Percentiles rank a stretch among this genome's conserved stretches.
phyloP scores from a whole-genome alignment of 495 filamentous ascomycete species.

The Podospora pseudoanserina region DNA sequence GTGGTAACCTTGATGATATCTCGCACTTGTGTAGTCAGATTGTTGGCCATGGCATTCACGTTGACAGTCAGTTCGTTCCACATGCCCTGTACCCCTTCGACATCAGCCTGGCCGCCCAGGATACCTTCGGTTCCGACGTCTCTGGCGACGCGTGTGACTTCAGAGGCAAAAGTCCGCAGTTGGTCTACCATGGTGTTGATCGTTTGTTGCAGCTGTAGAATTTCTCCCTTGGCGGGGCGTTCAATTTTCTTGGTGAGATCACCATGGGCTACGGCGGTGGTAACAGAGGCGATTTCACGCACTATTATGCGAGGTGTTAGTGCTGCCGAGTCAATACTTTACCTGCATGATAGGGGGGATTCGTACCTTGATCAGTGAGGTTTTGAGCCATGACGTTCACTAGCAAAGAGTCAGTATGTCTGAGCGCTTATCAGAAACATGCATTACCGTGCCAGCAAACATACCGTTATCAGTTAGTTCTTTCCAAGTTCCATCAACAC shows the following conservation, averaged over 20 bases:
- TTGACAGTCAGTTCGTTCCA: conserved; percentile 99
- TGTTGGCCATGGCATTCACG: conserved; percentile 98
- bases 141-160: conserved; percentile 92
- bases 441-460: conserved; percentile 12
- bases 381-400: conserved; percentile 96
- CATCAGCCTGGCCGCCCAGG: conserved; percentile 92
- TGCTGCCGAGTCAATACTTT: background rate
- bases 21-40: conserved; percentile 94
- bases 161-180: conserved; percentile 91
- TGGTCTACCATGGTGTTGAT: conserved; percentile 99
- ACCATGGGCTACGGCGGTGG: conserved; percentile 92
- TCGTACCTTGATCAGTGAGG: conserved; percentile 55
- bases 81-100: conserved; percentile 75
- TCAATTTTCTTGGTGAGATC: conserved; percentile 96
- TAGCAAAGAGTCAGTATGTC: conserved; percentile 35
- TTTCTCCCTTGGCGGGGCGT: conserved; percentile 90
- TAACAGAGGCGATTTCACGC: conserved; percentile 95
- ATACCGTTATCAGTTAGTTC: conserved; percentile 92
- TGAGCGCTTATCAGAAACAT: background rate
- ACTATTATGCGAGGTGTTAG: conserved; percentile 46
- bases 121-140: conserved; percentile 98
- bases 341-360: background rate
- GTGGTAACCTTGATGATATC: conserved; percentile 99
- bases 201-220: conserved; percentile 91
- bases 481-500: conserved; percentile 97